Evolutionary conservation across 192 early-diverging fungal species (phyloP).

Genomic region (Allomyces macrogynus): DNA sequence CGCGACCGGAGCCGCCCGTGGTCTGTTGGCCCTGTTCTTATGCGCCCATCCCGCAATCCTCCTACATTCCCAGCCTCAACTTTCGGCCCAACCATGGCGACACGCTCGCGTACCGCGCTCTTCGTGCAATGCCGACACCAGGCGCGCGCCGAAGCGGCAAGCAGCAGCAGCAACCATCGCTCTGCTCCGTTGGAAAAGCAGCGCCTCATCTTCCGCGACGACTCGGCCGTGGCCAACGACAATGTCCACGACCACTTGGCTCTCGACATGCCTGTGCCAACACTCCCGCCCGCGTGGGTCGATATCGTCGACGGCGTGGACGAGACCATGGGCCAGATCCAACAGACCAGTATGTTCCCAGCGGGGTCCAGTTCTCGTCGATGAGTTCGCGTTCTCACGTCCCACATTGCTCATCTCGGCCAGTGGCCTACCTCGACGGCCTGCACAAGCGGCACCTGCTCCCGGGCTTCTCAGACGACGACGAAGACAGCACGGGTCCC

Average conservation of each 20-base stretch:
- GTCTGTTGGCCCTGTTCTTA: too few relatives aligned
- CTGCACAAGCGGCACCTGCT: constrained; percentile 76
- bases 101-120: constrained; percentile 70
- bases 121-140: constrained; percentile 80
- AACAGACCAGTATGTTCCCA: constrained; percentile 27
- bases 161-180: constrained; percentile 18
- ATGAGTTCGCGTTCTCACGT: constrained; percentile 3
- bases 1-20: too few relatives aligned
- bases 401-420: constrained; percentile 1
- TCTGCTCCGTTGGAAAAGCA: constrained; percentile 9
- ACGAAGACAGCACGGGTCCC: constrained; percentile 19
- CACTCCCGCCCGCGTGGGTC: constrained; percentile 82
- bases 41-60: too few relatives aligned
- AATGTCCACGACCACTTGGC: constrained; percentile 46
- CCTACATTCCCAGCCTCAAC: too few relatives aligned
- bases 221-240: constrained; percentile 23
- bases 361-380: constrained; percentile 1
- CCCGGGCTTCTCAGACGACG: constrained; percentile 84
- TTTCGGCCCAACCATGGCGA: constrained; percentile 45
- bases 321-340: constrained; percentile 41
- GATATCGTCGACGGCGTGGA: constrained; percentile 79
- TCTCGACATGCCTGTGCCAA: constrained; percentile 70
- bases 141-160: constrained; percentile 45
- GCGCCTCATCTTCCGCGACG: constrained; percentile 27
- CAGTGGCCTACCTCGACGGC: constrained; percentile 46